phyloP scores from a whole-genome alignment of 805 yeast species.

The Barnettozyma wickerhamii region DNA sequence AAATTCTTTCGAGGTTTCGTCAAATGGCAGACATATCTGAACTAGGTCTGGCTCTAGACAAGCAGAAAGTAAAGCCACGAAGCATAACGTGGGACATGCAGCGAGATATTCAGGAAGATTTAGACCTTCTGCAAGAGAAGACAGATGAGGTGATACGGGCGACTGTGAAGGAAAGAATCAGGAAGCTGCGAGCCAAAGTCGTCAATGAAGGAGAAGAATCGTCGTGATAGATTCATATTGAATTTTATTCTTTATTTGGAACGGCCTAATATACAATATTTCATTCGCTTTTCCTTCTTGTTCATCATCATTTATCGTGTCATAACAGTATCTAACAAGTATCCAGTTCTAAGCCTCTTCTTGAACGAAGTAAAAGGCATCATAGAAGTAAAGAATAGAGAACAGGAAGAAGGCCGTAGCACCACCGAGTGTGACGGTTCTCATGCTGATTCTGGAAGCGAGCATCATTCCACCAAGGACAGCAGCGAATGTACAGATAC shows the following conservation, averaged over 20 bases:
- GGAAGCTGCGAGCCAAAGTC: slow-evolving; percentile 10
- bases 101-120: slow-evolving; percentile 33
- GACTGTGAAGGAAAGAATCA: slow-evolving; percentile 33
- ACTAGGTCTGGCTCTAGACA: neutral
- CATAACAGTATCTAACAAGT: too few relatives aligned
- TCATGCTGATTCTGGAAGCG: slow-evolving; percentile 86
- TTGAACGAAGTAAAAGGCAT: slow-evolving; percentile 55
- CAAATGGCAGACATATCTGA: slow-evolving; percentile 9
- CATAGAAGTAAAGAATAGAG: slow-evolving; percentile 73
- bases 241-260: too few relatives aligned
- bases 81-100: slow-evolving; percentile 33
- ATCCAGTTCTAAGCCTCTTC: too few relatives aligned
- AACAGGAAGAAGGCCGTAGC: slow-evolving; percentile 82
- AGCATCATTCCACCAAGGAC: slow-evolving; percentile 88
- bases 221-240: too few relatives aligned
- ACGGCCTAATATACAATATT: too few relatives aligned
- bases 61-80: slow-evolving; percentile 9
- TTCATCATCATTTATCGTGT: too few relatives aligned
- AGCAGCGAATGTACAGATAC: slow-evolving; percentile 84
- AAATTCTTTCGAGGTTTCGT: slow-evolving; percentile 23
- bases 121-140: slow-evolving; percentile 33
- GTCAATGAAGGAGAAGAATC: too few relatives aligned
- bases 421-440: slow-evolving; percentile 90
- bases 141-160: slow-evolving; percentile 40
- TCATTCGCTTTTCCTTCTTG: too few relatives aligned